These are phyloP conservation scores for Lagenidium giganteum DNA, from an alignment of 352 stramenopile species.

Conservation along the genomic window DNA sequence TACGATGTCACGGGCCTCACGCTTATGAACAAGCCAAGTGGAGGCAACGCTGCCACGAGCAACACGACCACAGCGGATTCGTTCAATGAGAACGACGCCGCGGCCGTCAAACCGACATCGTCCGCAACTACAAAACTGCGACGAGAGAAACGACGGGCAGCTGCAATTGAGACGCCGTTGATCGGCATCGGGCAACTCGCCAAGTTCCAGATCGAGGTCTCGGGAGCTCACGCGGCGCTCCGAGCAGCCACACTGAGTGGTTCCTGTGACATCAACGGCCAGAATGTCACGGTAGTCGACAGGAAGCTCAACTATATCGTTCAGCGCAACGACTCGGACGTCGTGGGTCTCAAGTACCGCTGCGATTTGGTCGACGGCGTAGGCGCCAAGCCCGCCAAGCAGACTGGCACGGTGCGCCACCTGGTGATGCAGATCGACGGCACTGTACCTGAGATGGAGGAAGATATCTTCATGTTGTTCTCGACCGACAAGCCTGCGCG, in stretches of 20 bases:
- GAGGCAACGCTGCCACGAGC: no score
- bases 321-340: conserved; percentile 37
- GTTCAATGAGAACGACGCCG: no score
- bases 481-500: conserved; percentile 55
- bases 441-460: conserved; percentile 25
- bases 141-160: background rate
- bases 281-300: conserved; percentile 20
- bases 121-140: no score
- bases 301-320: conserved; percentile 34
- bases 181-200: conserved; percentile 13
- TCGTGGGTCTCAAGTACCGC: conserved; percentile 24
- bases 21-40: conserved; percentile 15
- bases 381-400: conserved; percentile 12
- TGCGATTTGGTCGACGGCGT: conserved; percentile 28
- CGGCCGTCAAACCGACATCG: background rate
- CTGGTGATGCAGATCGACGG: conserved; percentile 27
- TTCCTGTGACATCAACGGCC: conserved; percentile 24
- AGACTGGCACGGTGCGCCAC: conserved; percentile 22
- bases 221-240: conserved; percentile 3
- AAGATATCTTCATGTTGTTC: conserved; percentile 51
- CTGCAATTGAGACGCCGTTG: conserved; percentile 10
- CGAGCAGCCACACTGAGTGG: conserved; percentile 17
- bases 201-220: conserved; percentile 13
- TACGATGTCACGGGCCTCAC: conserved; percentile 13
- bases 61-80: background rate